Conservation (phyloP, 371 early-diverging fungal genomes). For the Apophysomyces elegans region DNA sequence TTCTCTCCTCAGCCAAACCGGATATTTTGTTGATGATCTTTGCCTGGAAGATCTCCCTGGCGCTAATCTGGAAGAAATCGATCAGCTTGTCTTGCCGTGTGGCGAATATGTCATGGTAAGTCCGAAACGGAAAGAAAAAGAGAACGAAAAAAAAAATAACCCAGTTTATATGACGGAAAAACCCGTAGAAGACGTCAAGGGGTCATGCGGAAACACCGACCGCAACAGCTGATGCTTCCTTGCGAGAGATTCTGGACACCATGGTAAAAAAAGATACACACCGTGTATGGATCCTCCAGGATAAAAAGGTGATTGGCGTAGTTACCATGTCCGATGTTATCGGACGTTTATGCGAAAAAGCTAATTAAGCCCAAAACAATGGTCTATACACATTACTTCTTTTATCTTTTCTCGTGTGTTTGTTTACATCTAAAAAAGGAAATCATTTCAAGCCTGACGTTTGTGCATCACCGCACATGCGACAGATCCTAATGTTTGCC, state of each 20-base stretch:
- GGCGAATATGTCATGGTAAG: constrained; percentile 53
- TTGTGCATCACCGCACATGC: constrained; percentile 50
- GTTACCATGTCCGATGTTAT: constrained; percentile 64
- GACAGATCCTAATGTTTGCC: constrained; percentile 56
- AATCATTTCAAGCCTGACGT: not conserved
- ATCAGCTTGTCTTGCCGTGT: constrained; percentile 42
- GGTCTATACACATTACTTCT: not conserved
- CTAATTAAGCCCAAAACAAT: constrained; percentile 6
- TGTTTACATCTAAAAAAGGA: not conserved
- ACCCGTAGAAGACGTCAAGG: constrained; percentile 3
- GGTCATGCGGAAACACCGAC: constrained; percentile 29
- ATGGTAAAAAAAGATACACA: constrained; percentile 52
- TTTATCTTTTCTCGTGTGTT: constrained; percentile 6
- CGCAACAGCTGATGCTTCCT: constrained; percentile 32
- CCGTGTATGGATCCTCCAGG: constrained; percentile 60
- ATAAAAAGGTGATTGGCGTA: constrained; percentile 46
- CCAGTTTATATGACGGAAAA: not conserved
- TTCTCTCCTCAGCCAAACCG: not conserved
- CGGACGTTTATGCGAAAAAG: constrained; percentile 32
- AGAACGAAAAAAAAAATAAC: not conserved
- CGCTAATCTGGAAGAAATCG: constrained; percentile 45
- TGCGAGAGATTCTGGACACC: constrained; percentile 37
- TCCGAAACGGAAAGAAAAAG: constrained; percentile 1
- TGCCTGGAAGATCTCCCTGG: constrained; percentile 57
- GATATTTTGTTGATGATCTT: constrained; percentile 45